These are phyloP conservation scores for Ettlia oleoabundans DNA, from an alignment of 139 green algal genomes.

Conservation along the genomic window DNA sequence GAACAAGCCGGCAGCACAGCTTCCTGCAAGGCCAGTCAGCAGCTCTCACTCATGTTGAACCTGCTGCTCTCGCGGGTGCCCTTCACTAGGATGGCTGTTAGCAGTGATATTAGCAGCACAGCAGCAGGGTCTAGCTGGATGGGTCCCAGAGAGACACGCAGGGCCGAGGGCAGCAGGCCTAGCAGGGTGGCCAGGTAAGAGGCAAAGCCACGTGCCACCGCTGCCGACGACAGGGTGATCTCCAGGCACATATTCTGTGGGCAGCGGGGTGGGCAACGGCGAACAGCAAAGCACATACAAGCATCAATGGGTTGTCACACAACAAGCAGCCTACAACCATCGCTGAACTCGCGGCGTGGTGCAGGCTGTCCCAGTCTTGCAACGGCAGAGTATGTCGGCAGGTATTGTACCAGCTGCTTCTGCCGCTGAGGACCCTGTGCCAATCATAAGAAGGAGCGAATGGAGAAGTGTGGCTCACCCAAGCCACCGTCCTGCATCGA, in stretches of 20 bases:
- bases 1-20: background rate
- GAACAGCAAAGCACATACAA: too few species aligned
- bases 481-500: conserved; percentile 67
- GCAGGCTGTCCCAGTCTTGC: too few species aligned
- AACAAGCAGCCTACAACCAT: too few species aligned
- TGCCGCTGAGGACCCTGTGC: too few species aligned
- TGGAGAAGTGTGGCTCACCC: too few species aligned
- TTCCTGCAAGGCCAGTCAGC: background rate
- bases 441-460: too few species aligned
- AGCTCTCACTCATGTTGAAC: conserved; percentile 72
- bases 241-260: conserved; percentile 90
- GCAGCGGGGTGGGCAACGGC: too few species aligned
- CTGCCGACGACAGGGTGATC: conserved; percentile 80
- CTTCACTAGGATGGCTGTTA: conserved; percentile 66
- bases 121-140: conserved; percentile 73
- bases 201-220: conserved; percentile 85
- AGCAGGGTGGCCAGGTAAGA: conserved; percentile 79
- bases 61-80: conserved; percentile 69
- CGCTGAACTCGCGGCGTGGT: too few species aligned
- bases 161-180: conserved; percentile 43
- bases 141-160: conserved; percentile 47
- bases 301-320: too few species aligned
- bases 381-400: too few species aligned
- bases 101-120: conserved; percentile 40
- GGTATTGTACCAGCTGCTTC: too few species aligned